These are phyloP conservation scores for Euphorbia neoarborescens DNA, from an alignment of 441 rosid genomes.

Conservation along the genomic window DNA sequence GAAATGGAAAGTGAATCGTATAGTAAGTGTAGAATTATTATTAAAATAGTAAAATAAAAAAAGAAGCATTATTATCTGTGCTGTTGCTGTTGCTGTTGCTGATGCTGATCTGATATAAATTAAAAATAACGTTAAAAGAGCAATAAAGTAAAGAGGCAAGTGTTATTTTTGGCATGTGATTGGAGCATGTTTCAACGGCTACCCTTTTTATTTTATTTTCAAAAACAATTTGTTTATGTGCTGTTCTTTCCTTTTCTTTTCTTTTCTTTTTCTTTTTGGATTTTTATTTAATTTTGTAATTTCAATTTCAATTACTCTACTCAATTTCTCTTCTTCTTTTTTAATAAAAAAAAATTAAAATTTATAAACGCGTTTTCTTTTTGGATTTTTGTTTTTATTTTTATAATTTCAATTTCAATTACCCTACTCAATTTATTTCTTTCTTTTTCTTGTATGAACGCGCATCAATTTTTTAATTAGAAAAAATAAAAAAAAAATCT, in stretches of 20 bases:
- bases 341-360: too few species aligned
- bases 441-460: too few species aligned
- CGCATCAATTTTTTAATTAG: too few species aligned
- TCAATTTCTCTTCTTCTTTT: too few species aligned
- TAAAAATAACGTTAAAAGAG: not conserved
- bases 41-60: not conserved
- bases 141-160: not conserved
- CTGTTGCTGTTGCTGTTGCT: not conserved
- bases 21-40: not conserved
- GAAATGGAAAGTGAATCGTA: not conserved
- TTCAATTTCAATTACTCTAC: too few species aligned
- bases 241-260: not conserved
- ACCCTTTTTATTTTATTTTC: not conserved
- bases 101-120: not conserved
- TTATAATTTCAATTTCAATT: too few species aligned
- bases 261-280: too few species aligned
- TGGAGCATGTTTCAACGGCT: not conserved
- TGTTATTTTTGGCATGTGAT: not conserved
- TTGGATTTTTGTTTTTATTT: too few species aligned
- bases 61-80: not conserved
- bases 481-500: too few species aligned
- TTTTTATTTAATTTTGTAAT: too few species aligned
- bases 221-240: not conserved
- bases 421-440: too few species aligned
- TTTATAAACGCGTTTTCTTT: too few species aligned